phyloP scores from a whole-genome alignment of 2,329 filamentous ascomycete genomes.

The Sporothrix mexicana region DNA sequence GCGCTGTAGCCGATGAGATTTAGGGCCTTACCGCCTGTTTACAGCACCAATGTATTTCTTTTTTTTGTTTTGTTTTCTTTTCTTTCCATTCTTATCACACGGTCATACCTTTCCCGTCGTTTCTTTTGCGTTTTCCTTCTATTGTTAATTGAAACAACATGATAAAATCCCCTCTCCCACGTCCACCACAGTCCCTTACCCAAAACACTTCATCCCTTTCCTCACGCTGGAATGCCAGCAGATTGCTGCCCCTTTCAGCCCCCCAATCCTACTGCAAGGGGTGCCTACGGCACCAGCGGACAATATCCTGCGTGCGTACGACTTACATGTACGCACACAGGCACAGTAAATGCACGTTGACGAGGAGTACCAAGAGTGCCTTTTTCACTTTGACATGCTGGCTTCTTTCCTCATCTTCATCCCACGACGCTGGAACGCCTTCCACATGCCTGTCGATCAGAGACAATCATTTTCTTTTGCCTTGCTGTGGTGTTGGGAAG shows the following conservation, averaged over 20 bases:
- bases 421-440: background rate
- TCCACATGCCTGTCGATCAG: background rate
- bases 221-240: background rate
- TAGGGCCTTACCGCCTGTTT: too few relatives aligned
- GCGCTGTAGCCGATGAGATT: background rate
- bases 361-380: too few relatives aligned
- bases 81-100: too few relatives aligned
- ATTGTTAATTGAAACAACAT: too few relatives aligned
- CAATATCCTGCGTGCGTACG: background rate
- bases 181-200: background rate
- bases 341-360: too few relatives aligned
- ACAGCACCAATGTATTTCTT: too few relatives aligned
- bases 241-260: background rate
- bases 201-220: background rate
- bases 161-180: background rate
- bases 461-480: slow-evolving; percentile 7
- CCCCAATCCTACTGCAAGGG: background rate
- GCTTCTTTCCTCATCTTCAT: background rate
- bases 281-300: background rate
- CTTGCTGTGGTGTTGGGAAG: too few relatives aligned
- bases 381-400: background rate
- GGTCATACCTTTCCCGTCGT: background rate
- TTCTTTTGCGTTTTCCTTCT: slow-evolving; percentile 14
- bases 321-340: too few relatives aligned
- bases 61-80: background rate